phyloP scores from a whole-genome alignment of 2,329 filamentous ascomycete species.

The Neopestalotiopsis rosae region DNA sequence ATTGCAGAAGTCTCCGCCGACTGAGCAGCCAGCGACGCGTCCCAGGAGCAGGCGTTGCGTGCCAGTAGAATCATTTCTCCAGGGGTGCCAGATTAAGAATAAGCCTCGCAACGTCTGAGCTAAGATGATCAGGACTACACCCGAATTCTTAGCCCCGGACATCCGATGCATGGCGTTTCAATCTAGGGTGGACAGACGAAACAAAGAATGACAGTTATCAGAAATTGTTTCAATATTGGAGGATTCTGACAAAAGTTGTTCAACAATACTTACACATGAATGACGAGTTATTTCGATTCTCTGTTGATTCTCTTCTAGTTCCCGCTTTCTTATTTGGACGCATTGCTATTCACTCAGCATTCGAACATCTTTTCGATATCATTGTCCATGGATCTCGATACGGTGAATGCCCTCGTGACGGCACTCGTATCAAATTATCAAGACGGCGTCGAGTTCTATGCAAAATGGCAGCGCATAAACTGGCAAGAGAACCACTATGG shows the following conservation, averaged over 20 bases:
- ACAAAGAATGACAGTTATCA: neutral
- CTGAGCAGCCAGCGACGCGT: neutral
- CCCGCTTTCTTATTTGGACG: neutral
- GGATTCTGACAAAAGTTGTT: no score
- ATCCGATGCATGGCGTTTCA: neutral
- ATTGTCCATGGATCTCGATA: conserved; percentile 31
- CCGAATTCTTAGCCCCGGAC: neutral
- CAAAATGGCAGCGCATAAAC: conserved; percentile 40
- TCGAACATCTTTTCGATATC: no score
- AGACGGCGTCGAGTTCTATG: conserved; percentile 38
- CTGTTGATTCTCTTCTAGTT: neutral
- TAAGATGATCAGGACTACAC: neutral
- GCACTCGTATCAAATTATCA: conserved; percentile 38
- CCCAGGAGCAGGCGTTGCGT: neutral
- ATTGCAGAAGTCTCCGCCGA: conserved; percentile 1
- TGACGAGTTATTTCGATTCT: no score
- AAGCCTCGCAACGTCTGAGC: neutral
- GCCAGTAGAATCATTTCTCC: neutral
- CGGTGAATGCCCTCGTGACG: conserved; percentile 35
- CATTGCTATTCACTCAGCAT: no score
- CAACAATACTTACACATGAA: no score
- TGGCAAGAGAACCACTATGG: conserved; percentile 41
- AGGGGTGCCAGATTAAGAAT: neutral
- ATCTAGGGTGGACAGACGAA: neutral
- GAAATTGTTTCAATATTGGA: neutral